Conservation (phyloP, 768 basidiomycete genomes). For the Kwoniella heveanensis region DNA sequence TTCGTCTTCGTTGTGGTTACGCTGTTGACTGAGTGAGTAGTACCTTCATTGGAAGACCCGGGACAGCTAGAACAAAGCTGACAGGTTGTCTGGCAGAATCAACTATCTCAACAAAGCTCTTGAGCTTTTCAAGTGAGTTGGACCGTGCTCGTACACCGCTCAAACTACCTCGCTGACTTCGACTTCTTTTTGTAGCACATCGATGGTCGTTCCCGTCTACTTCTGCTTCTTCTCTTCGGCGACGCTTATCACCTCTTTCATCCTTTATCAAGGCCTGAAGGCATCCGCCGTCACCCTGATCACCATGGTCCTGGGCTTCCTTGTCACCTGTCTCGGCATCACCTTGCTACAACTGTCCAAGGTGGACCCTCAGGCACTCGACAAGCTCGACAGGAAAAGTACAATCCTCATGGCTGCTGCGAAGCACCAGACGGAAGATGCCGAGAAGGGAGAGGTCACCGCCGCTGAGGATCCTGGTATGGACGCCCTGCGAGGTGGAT, state of each 20-base stretch:
- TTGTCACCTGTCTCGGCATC: conserved; percentile 73
- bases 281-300: conserved; percentile 77
- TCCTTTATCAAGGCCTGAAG: conserved; percentile 85
- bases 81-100: conserved; percentile 66
- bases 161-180: neutral
- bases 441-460: conserved; percentile 69
- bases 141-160: neutral
- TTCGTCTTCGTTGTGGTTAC: conserved; percentile 80
- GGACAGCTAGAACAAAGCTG: neutral
- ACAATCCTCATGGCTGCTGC: conserved; percentile 90
- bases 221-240: conserved; percentile 59
- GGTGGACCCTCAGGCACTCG: conserved; percentile 77
- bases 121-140: conserved; percentile 68
- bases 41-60: neutral
- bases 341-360: conserved; percentile 77
- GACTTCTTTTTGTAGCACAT: conserved; percentile 60
- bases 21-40: conserved; percentile 62
- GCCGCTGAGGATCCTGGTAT: conserved; percentile 88
- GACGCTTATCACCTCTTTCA: conserved; percentile 59
- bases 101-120: conserved; percentile 95
- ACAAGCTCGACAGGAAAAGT: conserved; percentile 75
- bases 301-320: conserved; percentile 86
- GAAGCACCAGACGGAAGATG: conserved; percentile 66
- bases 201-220: conserved; percentile 58
- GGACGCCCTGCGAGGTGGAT: conserved; percentile 85